Evolutionary conservation across 2,329 filamentous ascomycete species (phyloP).

Genomic region (Calonectria fujianensis): DNA sequence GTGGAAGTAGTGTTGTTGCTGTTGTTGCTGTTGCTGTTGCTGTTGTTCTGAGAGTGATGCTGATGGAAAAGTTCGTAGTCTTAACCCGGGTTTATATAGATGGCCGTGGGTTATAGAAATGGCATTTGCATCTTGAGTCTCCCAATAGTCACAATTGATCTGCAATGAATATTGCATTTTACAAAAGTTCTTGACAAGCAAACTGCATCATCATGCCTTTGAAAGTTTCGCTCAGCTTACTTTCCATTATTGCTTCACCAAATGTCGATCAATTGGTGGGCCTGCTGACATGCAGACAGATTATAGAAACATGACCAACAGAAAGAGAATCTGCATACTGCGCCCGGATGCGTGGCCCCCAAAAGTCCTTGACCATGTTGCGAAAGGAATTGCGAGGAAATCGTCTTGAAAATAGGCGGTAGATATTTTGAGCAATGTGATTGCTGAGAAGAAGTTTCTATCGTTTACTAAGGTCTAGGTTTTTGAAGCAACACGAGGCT

Average conservation of each 20-base stretch:
- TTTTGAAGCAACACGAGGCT: neutral
- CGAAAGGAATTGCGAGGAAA: neutral
- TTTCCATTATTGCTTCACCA: neutral
- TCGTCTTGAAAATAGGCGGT: neutral
- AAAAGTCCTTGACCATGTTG: neutral
- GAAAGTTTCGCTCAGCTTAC: constrained; percentile 9
- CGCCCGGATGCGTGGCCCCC: neutral
- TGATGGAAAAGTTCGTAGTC: neutral
- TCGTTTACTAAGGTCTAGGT: neutral
- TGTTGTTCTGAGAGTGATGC: neutral
- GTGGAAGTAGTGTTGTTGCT: neutral
- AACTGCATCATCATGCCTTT: neutral
- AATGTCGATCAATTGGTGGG: constrained; percentile 11
- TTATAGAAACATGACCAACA: constrained; percentile 9
- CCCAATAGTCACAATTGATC: neutral
- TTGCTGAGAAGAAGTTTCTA: neutral
- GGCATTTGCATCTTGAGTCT: neutral
- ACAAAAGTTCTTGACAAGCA: neutral
- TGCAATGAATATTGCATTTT: constrained; percentile 10
- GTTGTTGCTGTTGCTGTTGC: no score
- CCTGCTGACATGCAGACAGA: constrained; percentile 7
- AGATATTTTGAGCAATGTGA: no score
- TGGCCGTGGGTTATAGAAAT: neutral
- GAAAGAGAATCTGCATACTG: neutral
- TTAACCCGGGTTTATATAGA: constrained; percentile 8